Percentiles rank a stretch among this genome's conserved stretches.
phyloP scores from a whole-genome alignment of 768 basidiomycete genomes.

The Naganishia vaughanmartiniae region DNA sequence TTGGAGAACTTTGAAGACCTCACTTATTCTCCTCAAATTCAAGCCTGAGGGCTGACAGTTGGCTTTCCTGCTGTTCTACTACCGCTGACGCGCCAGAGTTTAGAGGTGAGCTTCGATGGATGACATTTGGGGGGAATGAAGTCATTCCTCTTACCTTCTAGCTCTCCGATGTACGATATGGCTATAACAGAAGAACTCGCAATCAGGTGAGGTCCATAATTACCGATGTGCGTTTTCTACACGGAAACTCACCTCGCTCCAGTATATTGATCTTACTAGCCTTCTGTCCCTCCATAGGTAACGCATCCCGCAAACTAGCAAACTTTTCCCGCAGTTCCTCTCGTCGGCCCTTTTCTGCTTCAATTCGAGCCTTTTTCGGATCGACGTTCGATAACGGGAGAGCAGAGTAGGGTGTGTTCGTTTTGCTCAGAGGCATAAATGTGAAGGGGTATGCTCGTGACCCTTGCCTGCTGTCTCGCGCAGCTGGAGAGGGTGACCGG shows the following conservation, averaged over 20 bases:
- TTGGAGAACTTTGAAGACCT: neutral
- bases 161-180: slow-evolving; percentile 14
- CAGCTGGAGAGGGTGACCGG: neutral
- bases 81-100: neutral
- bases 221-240: no score
- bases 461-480: neutral
- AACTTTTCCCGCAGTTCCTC: slow-evolving; percentile 93
- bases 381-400: neutral
- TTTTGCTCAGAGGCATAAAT: neutral
- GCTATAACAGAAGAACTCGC: neutral
- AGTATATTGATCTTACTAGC: slow-evolving; percentile 86
- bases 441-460: neutral
- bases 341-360: slow-evolving; percentile 65
- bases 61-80: neutral
- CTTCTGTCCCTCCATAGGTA: slow-evolving; percentile 87
- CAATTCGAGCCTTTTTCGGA: slow-evolving; percentile 21
- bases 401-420: neutral
- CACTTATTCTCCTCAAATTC: neutral
- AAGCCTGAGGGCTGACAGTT: neutral
- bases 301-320: slow-evolving; percentile 80
- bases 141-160: neutral
- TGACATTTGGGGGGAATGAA: neutral
- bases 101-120: neutral
- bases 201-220: neutral
- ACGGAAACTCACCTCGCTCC: slow-evolving; percentile 68